These are phyloP conservation scores for Lichtheimia hyalospora DNA, from an alignment of 371 early-diverging fungal genomes.

Conservation along the genomic window DNA sequence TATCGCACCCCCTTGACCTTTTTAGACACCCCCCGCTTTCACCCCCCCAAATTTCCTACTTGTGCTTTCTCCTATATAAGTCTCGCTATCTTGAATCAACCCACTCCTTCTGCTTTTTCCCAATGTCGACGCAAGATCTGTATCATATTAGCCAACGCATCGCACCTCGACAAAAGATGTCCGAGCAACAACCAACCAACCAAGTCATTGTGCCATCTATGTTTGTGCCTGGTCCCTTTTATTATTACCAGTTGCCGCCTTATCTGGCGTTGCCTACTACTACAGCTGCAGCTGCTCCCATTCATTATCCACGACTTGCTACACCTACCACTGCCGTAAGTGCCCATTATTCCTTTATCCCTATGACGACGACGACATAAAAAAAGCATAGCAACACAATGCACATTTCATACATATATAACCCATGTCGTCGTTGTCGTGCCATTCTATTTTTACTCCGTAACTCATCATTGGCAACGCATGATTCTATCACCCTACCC, in stretches of 20 bases:
- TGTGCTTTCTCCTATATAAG: constrained; percentile 1
- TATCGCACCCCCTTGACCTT: neutral
- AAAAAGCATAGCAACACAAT: neutral
- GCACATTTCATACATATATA: too few species aligned
- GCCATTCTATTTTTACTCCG: neutral
- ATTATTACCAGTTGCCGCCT: constrained; percentile 3
- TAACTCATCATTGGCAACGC: neutral
- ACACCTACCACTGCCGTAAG: neutral
- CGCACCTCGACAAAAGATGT: constrained; percentile 11
- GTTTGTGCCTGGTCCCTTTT: constrained; percentile 10
- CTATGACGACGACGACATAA: neutral
- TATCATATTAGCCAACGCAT: constrained; percentile 8
- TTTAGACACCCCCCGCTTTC: neutral
- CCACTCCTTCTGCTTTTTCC: constrained; percentile 4
- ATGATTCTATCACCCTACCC: neutral
- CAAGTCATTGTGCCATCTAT: constrained; percentile 20
- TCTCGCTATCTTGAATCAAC: neutral
- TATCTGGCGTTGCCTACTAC: constrained; percentile 2
- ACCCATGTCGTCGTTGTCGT: too few species aligned
- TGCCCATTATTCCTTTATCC: neutral
- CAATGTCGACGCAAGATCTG: constrained; percentile 2
- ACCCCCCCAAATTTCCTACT: neutral
- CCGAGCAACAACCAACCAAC: neutral
- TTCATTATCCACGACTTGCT: neutral
- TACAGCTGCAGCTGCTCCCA: constrained; percentile 1